phyloP scores from a whole-genome alignment of 352 stramenopile species.

The Pythium phragmiticola region DNA sequence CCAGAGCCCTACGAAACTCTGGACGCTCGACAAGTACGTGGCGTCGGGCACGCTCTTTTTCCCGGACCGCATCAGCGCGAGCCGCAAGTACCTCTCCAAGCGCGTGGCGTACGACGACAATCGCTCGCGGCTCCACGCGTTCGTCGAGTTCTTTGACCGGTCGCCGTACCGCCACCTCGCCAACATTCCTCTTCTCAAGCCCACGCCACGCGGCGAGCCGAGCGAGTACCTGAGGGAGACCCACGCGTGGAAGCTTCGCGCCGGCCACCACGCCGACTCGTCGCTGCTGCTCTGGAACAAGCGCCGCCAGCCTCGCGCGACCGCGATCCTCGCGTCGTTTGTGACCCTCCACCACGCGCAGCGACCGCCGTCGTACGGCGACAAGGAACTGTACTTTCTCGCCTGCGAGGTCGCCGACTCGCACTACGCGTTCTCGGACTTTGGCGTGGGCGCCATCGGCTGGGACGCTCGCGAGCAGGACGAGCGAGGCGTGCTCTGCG shows the following conservation, averaged over 20 bases:
- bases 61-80: constrained; percentile 54
- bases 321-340: constrained; percentile 61
- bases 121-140: constrained; percentile 42
- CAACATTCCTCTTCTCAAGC: constrained; percentile 31
- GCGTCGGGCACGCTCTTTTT: constrained; percentile 69
- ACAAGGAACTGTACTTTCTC: constrained; percentile 81
- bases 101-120: constrained; percentile 16
- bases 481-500: constrained; percentile 49
- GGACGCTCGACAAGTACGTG: constrained; percentile 48
- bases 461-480: constrained; percentile 28
- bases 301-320: constrained; percentile 59
- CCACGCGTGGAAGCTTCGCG: constrained; percentile 63
- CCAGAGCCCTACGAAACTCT: constrained; percentile 52
- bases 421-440: constrained; percentile 67
- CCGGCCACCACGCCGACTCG: constrained; percentile 75
- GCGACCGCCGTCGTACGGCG: constrained; percentile 53
- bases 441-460: constrained; percentile 53
- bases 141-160: constrained; percentile 57
- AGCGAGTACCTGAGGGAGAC: constrained; percentile 56
- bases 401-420: constrained; percentile 68
- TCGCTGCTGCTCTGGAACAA: constrained; percentile 78
- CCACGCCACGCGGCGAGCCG: constrained; percentile 31
- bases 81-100: constrained; percentile 44
- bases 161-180: constrained; percentile 36
- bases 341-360: constrained; percentile 28